These are phyloP conservation scores for Zopfia rhizophila DNA, from an alignment of 2,329 filamentous ascomycete genomes.

Conservation along the genomic window DNA sequence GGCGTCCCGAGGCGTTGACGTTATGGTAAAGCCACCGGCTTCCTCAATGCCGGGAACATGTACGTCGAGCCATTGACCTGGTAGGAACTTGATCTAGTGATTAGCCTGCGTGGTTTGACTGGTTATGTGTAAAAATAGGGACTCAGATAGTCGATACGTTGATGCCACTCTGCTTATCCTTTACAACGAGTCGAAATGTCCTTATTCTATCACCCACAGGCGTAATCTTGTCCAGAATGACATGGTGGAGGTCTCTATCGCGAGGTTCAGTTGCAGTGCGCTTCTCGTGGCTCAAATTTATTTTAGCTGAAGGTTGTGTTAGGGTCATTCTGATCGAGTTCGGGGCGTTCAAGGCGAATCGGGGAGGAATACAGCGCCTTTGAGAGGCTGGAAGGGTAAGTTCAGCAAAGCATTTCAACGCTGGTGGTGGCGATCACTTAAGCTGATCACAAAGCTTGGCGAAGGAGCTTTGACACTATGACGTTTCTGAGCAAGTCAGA, in stretches of 20 bases:
- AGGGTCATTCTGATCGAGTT: constrained; percentile 34
- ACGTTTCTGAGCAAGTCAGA: constrained; percentile 13
- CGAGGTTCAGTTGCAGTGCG: constrained; percentile 80
- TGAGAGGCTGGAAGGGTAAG: constrained; percentile 8
- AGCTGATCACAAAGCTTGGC: no score
- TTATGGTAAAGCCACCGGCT: constrained; percentile 89
- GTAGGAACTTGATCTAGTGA: constrained; percentile 68
- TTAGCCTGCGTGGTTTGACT: constrained; percentile 36
- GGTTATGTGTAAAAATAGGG: constrained; percentile 30
- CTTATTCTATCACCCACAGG: constrained; percentile 74
- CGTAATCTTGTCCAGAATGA: constrained; percentile 69
- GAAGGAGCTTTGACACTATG: neutral
- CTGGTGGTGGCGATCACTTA: no score
- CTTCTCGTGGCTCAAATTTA: constrained; percentile 67
- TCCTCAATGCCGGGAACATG: constrained; percentile 74
- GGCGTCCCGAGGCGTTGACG: constrained; percentile 73
- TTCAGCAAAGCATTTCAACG: constrained; percentile 20
- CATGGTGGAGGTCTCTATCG: constrained; percentile 70
- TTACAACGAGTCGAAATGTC: constrained; percentile 72
- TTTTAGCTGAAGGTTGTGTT: constrained; percentile 40
- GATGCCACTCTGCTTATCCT: constrained; percentile 57
- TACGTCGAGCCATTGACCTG: constrained; percentile 91
- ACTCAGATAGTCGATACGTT: constrained; percentile 55
- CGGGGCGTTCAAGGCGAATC: constrained; percentile 9
- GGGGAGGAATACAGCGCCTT: constrained; percentile 22